Evolutionary conservation across 208 protist genomes (phyloP), one percentile per base, ranked within the genome.

Genomic region (Leishmania tropica): DNA sequence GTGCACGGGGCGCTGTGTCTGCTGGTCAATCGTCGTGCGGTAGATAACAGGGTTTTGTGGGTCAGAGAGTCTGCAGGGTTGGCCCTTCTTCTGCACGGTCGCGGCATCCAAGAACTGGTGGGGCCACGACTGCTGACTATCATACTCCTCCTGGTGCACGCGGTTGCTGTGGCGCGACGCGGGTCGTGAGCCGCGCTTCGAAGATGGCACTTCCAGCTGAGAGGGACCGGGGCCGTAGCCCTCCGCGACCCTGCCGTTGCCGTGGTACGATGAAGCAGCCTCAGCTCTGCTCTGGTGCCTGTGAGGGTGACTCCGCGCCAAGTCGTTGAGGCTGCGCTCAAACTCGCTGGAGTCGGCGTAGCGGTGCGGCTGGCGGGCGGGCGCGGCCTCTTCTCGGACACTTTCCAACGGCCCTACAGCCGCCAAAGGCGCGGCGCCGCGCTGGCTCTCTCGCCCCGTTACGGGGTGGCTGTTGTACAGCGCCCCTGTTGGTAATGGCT

Each of bases 31-130:
- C 28, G 77, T 81, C 37, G 70, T 72, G 21, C 72, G 51, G 53
- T 85, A 76, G 11, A 64, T 45, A 10, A 47, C 62, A 2, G 64
- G 37, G 35, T n/a, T 67, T 2, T 78, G 74, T 53, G 73, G 80
- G 48, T 88, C 79, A 0, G 81, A 70, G 31, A 87, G 75, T 17
- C 85, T 68, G 35, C 76, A 56, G 28, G 87, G 87, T 42, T 51
- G 67, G 10, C 87, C 84, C 58, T 90, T 90, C 87, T 88, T 90
- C 37, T 88, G 84, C 74, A 90, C 60, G 5, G 84, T 83, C 17
- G 87, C 83, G 1, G 80, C 21, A 70, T 79, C 81, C 21, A 87
- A 48, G 67, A 90, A 90, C 64, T 85, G 79, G 31, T 47, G 71
- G 0, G 87, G 87, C 87, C 87, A 90, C 70, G 78, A 78, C 58